Evolutionary conservation across 2,329 filamentous ascomycete genomes (phyloP).

Genomic region (Endothia cerciana): DNA sequence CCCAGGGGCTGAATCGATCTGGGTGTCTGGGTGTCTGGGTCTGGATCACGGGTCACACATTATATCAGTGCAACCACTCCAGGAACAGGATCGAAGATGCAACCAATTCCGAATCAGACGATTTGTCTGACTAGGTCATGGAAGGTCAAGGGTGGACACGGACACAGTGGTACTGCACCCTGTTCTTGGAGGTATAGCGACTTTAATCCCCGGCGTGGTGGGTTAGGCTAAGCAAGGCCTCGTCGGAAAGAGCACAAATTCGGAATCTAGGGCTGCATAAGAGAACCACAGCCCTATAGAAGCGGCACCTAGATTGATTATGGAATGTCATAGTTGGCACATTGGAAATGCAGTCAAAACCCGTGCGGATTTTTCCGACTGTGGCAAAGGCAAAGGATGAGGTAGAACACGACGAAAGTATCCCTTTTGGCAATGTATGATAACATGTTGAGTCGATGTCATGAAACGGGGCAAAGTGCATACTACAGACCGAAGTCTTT

Average conservation of each 20-base stretch:
- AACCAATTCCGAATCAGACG: not conserved
- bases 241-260: not conserved
- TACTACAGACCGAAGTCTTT: not conserved
- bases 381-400: not conserved
- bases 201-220: no score
- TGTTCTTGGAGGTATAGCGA: not conserved
- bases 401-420: not conserved
- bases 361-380: not conserved
- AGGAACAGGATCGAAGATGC: not conserved
- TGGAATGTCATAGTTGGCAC: not conserved
- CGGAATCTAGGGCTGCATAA: not conserved
- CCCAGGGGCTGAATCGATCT: not conserved
- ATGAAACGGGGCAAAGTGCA: no score
- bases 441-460: not conserved
- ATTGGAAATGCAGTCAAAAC: not conserved
- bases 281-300: not conserved
- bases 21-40: no score
- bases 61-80: not conserved
- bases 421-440: not conserved
- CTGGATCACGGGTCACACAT: not conserved
- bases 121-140: not conserved
- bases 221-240: not conserved
- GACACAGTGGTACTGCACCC: no score
- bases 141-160: not conserved
- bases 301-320: not conserved